These are phyloP conservation scores for Emergomyces africanus DNA, from an alignment of 2,329 filamentous ascomycete species.

Conservation along the genomic window DNA sequence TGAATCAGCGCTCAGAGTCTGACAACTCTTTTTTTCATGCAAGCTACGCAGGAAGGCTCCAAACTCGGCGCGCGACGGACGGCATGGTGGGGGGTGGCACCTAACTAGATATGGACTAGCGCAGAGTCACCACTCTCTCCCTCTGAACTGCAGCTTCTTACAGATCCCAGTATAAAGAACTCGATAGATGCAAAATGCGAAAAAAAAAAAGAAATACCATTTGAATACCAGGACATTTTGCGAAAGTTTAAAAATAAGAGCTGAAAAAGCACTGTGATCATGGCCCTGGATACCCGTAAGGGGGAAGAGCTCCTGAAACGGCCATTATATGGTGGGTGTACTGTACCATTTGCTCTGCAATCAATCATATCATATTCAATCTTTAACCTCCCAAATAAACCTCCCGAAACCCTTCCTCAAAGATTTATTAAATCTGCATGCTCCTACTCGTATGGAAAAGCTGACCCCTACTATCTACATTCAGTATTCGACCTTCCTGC, in stretches of 20 bases:
- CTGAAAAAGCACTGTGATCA: background rate
- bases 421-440: too few species aligned
- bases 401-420: too few species aligned
- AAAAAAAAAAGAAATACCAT: too few species aligned
- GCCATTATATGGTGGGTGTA: constrained; percentile 37
- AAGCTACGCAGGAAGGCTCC: background rate
- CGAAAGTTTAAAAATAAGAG: too few species aligned
- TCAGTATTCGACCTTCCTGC: constrained; percentile 71
- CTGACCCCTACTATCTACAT: constrained; percentile 9
- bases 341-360: too few species aligned
- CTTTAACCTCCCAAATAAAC: too few species aligned
- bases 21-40: background rate
- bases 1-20: too few species aligned
- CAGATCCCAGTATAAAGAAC: too few species aligned
- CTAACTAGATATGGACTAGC: background rate
- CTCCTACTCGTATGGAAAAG: too few species aligned
- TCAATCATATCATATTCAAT: too few species aligned
- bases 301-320: constrained; percentile 32
- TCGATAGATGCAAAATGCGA: too few species aligned
- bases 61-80: background rate
- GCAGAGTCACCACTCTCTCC: background rate
- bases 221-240: background rate
- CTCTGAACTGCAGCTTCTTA: too few species aligned
- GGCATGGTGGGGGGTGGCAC: background rate
- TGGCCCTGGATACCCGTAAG: constrained; percentile 12